These are phyloP conservation scores for Lactarius sanguifluus DNA, from an alignment of 768 basidiomycete species.

Conservation along the genomic window DNA sequence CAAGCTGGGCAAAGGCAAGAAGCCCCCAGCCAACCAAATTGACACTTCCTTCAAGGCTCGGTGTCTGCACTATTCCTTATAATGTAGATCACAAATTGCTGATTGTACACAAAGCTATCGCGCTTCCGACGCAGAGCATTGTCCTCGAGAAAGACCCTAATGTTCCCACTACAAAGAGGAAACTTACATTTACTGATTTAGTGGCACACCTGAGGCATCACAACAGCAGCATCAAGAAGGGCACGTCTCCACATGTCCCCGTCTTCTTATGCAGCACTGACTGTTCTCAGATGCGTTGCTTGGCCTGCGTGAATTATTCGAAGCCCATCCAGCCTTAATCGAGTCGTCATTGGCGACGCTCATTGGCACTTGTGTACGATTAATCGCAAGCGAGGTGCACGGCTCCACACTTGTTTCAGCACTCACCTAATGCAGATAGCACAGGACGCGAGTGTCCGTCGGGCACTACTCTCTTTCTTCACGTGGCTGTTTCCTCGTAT, in stretches of 20 bases:
- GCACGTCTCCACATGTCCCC: constrained; percentile 39
- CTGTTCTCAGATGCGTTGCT: constrained; percentile 59
- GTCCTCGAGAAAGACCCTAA: constrained; percentile 51
- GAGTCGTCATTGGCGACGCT: constrained; percentile 52
- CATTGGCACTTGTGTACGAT: constrained; percentile 59
- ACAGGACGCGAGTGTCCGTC: constrained; percentile 81
- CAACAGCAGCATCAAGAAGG: constrained; percentile 69
- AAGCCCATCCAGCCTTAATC: constrained; percentile 56
- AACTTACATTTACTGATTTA: constrained; percentile 74
- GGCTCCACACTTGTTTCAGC: background rate
- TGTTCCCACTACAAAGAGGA: constrained; percentile 72
- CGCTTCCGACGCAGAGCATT: constrained; percentile 83
- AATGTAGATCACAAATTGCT: background rate
- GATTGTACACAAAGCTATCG: constrained; percentile 61
- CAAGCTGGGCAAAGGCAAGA: constrained; percentile 95
- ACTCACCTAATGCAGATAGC: background rate
- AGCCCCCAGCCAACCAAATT: constrained; percentile 75
- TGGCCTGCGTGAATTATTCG: constrained; percentile 72
- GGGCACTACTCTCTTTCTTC: constrained; percentile 64
- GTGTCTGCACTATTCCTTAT: constrained; percentile 47
- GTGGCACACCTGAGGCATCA: constrained; percentile 81
- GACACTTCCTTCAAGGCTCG: constrained; percentile 96
- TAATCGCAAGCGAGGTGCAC: constrained; percentile 81
- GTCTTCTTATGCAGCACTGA: constrained; percentile 3
- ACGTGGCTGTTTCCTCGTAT: constrained; percentile 70